These are phyloP conservation scores for Firmiana major DNA, from an alignment of 345 rosid species.

Conservation along the genomic window DNA sequence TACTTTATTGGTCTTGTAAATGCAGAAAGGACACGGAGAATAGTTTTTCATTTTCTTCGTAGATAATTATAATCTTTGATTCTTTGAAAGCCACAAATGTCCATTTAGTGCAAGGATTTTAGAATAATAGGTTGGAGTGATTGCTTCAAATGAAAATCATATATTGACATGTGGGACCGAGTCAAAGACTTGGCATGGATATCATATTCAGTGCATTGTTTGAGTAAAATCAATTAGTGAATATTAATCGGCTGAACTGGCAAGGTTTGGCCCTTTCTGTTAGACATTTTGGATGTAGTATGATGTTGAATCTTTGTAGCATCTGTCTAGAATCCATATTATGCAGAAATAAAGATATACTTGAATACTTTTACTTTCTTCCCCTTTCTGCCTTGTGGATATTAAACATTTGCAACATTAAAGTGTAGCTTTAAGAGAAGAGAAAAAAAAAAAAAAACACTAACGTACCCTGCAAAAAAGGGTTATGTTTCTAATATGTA, in stretches of 20 bases:
- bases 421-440: neutral
- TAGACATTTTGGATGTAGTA: neutral
- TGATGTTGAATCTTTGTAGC: neutral
- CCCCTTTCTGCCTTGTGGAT: conserved; percentile 1
- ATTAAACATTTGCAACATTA: neutral
- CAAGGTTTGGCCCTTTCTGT: neutral
- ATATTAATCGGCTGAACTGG: neutral
- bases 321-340: neutral
- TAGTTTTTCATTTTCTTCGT: neutral
- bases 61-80: neutral
- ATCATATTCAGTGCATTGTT: neutral
- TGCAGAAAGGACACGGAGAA: neutral
- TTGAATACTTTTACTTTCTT: neutral
- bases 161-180: neutral
- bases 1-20: conserved; percentile 2
- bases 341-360: neutral
- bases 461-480: neutral
- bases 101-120: neutral
- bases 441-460: neutral
- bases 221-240: neutral
- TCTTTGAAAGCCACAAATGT: neutral
- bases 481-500: neutral
- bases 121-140: neutral
- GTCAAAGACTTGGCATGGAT: neutral
- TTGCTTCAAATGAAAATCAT: neutral